phyloP scores from a whole-genome alignment of 768 basidiomycete species.

The Polyporus arcularius region DNA sequence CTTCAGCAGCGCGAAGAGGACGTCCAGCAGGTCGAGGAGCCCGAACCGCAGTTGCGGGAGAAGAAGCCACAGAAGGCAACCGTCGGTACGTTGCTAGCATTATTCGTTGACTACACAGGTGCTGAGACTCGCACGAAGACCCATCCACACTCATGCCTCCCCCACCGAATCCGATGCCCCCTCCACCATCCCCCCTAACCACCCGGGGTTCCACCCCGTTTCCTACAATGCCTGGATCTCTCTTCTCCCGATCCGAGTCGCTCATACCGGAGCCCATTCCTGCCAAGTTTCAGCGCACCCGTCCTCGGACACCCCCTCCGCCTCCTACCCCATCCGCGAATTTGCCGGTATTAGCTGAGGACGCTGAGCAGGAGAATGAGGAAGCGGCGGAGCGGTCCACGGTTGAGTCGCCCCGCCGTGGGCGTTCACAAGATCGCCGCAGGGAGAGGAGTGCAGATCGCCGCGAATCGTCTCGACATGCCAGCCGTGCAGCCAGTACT shows the following conservation, averaged over 20 bases:
- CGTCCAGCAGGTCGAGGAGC: neutral
- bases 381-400: neutral
- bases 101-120: too few relatives aligned
- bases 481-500: neutral
- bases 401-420: neutral
- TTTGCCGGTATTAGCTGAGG: slow-evolving; percentile 27
- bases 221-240: slow-evolving; percentile 75
- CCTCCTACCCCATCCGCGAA: slow-evolving; percentile 16
- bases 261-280: slow-evolving; percentile 45
- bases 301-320: slow-evolving; percentile 9
- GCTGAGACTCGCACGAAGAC: neutral
- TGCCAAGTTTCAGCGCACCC: slow-evolving; percentile 31
- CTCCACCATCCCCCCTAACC: slow-evolving; percentile 25
- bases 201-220: slow-evolving; percentile 39
- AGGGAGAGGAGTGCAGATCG: neutral
- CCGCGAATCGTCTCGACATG: neutral
- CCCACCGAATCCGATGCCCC: slow-evolving; percentile 26
- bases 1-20: neutral
- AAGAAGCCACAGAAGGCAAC: neutral
- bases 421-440: neutral
- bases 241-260: slow-evolving; percentile 76
- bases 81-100: neutral
- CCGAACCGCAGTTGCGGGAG: slow-evolving; percentile 3
- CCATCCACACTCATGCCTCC: slow-evolving; percentile 16
- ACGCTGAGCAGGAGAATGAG: neutral